Evolutionary conservation across 2,329 filamentous ascomycete species (phyloP), one percentile per base, ranked within the genome.

Genomic region (Phyllachora maydis): DNA sequence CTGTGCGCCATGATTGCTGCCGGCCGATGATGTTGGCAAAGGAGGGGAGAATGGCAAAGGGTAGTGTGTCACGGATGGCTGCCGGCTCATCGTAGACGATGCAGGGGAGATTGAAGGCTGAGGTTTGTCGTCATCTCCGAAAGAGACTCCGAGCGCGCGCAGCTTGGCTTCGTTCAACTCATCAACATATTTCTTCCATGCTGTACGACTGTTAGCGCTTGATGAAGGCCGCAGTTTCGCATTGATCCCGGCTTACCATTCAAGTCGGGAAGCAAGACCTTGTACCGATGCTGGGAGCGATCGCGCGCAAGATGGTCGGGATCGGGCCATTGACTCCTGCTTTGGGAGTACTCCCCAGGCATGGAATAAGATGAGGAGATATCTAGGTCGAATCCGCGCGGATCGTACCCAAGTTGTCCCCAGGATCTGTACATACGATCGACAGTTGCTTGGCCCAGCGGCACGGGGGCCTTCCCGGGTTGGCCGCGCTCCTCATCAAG

Each of bases 141-240:
- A 60, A 11, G 69, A 82, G 8, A 95, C 88, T 32, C 88, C 88
- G 26, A 98, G 59, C 23, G 85, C 83, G 30, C 82, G 71, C 24
- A 98, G 58, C 50, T 93, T 98, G 30, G 85, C 81, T 50, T 98
- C 88, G 35, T 78, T 70, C 17, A 95, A 54, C 34, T 75, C 72
- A 26, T 75, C 65, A 28, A 83, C 75, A 45, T 95, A 92, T 14
- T 68, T 57, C 38, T 79, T 74, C 64, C 64, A 69, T 1, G 61
- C 59, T 59, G 27, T n/a, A 23, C 19, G 2, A 23, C 14, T n/a
- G n/a, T n/a, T n/a, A 4, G 6, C 14, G 18, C 38, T 36, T 38
- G 38, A 24, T 25, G 13, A 22, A 7, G 8, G 2, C 7, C 11
- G 9, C n/a, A 25, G 4, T 14, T 6, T 21, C 14, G 19, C 11